Evolutionary conservation across 2,329 filamentous ascomycete genomes (phyloP).

Genomic region (Ceratocystis variospora): DNA sequence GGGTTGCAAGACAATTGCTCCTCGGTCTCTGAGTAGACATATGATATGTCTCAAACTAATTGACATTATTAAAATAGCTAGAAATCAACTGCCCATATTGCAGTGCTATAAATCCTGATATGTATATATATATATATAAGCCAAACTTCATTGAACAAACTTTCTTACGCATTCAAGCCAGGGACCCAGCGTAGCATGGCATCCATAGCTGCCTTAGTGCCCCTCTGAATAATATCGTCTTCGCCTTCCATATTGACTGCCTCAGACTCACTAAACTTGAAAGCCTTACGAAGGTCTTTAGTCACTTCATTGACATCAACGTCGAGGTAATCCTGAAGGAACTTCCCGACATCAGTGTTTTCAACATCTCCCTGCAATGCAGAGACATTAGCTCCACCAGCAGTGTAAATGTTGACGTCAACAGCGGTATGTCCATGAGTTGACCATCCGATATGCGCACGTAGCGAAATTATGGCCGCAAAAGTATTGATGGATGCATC

Average conservation of each 20-base stretch:
- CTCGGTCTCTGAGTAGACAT: background rate
- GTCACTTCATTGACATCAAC: slow-evolving; percentile 71
- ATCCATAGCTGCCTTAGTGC: slow-evolving; percentile 15
- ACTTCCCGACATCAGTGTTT: slow-evolving; percentile 82
- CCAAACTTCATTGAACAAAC: slow-evolving; percentile 1
- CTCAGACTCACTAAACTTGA: background rate
- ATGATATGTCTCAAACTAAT: slow-evolving; percentile 1
- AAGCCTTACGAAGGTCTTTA: slow-evolving; percentile 47
- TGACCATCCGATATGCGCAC: slow-evolving; percentile 84
- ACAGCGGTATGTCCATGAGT: slow-evolving; percentile 88
- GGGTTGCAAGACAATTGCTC: slow-evolving; percentile 25
- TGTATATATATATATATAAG: slow-evolving; percentile 22
- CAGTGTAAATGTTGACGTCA: slow-evolving; percentile 93
- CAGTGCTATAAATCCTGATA: background rate
- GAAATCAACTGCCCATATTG: background rate
- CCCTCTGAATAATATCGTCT: slow-evolving; percentile 11
- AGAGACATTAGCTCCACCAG: slow-evolving; percentile 48
- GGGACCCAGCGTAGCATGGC: slow-evolving; percentile 17
- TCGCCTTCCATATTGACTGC: background rate
- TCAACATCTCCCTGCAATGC: slow-evolving; percentile 74
- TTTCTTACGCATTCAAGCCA: background rate
- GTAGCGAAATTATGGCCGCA: slow-evolving; percentile 71
- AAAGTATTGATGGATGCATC: slow-evolving; percentile 45
- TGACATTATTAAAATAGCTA: background rate
- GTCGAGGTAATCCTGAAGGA: slow-evolving; percentile 63